Base-by-base conservation (phyloP, 768 basidiomycete species). In the Baorangia bicolor region DNA sequence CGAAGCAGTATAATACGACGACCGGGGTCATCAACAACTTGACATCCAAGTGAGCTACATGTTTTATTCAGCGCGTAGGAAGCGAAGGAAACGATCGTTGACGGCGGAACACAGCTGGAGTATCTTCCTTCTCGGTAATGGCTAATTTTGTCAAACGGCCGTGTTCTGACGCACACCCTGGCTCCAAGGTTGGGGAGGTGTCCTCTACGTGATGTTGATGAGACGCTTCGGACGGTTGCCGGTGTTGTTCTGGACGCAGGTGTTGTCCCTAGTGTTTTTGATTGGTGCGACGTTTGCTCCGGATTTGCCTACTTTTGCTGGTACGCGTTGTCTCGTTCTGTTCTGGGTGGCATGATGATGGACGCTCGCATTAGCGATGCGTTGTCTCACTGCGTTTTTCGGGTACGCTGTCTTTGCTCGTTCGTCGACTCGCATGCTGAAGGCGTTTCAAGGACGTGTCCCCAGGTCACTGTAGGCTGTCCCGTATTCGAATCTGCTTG, bases 281-380 rank as follows among this genome's bases (percentile, higher is more conserved):
- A 68, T 81, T 18, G 82, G 82, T 1, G 79, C 78, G 30, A 79
- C 82, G 0, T 74, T 81, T 39, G 78, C 82, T 3, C 81, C 81
- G 1, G 72, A 76, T 55, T 57, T 83, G 30, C 55, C 69, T 13
- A 78, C 75, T 0, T 83, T 83, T 64, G 68, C 81, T 3, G 80
- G 81, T 72, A 64, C 34, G 48, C 7, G 14, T 31, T 18, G 9
- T 30, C 41, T 21, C 3, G 28, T 39, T 35, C 13, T 49, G 18
- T 37, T 33, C 2, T 47, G 20, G 40, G 25, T 40, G 25, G 18
- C 23, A 35, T 33, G 23, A 8, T 53, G 27, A 49, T 42, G 27
- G 40, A 53, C 7, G 10, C 28, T 40, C 18, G 30, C 11, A n/a
- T 44, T 49, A 72, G 69, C 58, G 8, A 70, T 70, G 69, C 69